Percentiles rank a stretch among this genome's conserved stretches.
These are phyloP conservation scores for Xerocomus spinulosus DNA, from an alignment of 768 basidiomycete genomes.

Conservation along the genomic window DNA sequence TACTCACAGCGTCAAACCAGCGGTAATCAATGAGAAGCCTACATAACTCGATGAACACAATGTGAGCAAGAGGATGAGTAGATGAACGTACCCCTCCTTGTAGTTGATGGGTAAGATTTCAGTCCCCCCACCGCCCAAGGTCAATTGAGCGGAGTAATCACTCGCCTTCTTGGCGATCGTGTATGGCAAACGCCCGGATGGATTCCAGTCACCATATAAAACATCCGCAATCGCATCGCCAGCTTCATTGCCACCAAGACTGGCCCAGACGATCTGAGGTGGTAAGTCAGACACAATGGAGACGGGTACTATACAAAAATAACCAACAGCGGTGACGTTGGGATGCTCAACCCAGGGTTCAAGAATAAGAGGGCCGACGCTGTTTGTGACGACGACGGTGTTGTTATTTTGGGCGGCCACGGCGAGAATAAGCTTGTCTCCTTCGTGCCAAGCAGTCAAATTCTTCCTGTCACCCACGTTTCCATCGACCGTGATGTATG, in stretches of 20 bases:
- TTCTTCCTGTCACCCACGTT: constrained; percentile 40
- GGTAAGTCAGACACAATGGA: constrained; percentile 8
- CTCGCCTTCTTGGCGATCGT: constrained; percentile 58
- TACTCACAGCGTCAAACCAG: constrained; percentile 60
- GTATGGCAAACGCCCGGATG: constrained; percentile 66
- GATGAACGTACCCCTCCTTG: constrained; percentile 40
- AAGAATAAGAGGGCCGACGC: constrained; percentile 66
- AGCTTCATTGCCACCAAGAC: constrained; percentile 67
- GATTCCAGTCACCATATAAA: constrained; percentile 72
- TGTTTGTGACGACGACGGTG: constrained; percentile 77
- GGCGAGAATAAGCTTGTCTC: constrained; percentile 40
- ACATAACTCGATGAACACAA: not conserved
- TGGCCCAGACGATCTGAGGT: constrained; percentile 44
- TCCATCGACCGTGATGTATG: constrained; percentile 55
- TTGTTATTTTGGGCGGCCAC: constrained; percentile 69
- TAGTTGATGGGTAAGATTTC: constrained; percentile 53
- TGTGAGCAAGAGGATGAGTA: too few relatives aligned
- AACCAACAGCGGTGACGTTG: constrained; percentile 62
- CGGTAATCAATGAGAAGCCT: constrained; percentile 69
- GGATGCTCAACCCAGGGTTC: constrained; percentile 73
- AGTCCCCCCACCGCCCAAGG: constrained; percentile 19
- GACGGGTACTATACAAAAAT: constrained; percentile 23
- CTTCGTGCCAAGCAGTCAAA: constrained; percentile 36
- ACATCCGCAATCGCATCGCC: constrained; percentile 77
- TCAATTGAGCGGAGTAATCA: constrained; percentile 49